A percentile compares a stretch with the other conserved stretches of the same genome.
These are phyloP conservation scores for Trypanosoma vivax DNA, from an alignment of 208 protist genomes.

Conservation along the genomic window DNA sequence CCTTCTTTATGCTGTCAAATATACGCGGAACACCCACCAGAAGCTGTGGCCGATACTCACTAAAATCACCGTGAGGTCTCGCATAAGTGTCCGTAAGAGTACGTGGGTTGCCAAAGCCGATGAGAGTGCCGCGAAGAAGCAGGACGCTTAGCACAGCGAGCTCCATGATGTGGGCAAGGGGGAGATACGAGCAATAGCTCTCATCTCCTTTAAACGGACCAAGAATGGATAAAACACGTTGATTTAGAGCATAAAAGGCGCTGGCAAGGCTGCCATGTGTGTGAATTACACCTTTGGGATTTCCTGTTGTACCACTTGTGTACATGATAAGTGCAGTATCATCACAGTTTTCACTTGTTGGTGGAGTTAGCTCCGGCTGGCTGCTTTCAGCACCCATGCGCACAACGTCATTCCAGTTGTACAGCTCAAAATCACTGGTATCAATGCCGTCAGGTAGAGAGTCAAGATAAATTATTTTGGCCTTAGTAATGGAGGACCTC, in stretches of 20 bases:
- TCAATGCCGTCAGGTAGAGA: constrained; percentile 30
- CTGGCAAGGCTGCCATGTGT: constrained; percentile 66
- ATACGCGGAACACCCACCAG: constrained; percentile 81
- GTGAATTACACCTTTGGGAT: constrained; percentile 86
- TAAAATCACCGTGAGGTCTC: constrained; percentile 70
- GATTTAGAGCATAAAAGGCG: constrained; percentile 36
- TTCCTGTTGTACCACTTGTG: constrained; percentile 86
- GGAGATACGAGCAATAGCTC: constrained; percentile 86
- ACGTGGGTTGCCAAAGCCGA: constrained; percentile 77
- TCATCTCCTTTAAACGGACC: constrained; percentile 33
- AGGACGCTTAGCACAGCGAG: constrained; percentile 59
- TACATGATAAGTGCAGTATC: constrained; percentile 84
- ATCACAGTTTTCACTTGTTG: constrained; percentile 27
- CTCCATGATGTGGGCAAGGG: constrained; percentile 90
- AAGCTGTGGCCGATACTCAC: constrained; percentile 62
- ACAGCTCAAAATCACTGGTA: constrained; percentile 26
- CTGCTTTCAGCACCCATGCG: constrained; percentile 31
- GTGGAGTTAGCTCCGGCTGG: constrained; percentile 17
- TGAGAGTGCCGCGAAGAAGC: constrained; percentile 43
- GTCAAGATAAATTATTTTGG: constrained; percentile 64
- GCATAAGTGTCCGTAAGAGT: constrained; percentile 71
- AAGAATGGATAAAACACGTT: constrained; percentile 44
- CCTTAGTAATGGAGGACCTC: constrained; percentile 7
- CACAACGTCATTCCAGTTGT: constrained; percentile 53
- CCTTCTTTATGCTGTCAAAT: constrained; percentile 81